Evolutionary conservation across 164 flowering plant species (phyloP), one percentile per base, ranked within the genome.

Genomic region (Aristolochia californica): DNA sequence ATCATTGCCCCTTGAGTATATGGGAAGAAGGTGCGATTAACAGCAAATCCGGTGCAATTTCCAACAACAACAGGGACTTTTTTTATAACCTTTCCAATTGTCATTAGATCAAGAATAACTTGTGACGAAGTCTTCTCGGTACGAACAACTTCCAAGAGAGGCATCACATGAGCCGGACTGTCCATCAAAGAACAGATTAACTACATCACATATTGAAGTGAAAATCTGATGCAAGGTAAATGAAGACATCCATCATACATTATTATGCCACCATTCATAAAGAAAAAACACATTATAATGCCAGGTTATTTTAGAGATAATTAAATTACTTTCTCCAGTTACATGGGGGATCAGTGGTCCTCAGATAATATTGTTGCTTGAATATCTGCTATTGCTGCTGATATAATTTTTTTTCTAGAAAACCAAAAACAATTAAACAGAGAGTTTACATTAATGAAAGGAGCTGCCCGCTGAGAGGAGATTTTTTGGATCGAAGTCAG

Each of bases 111-210:
- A 57, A 94, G 93, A 68, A 88, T 80, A 49, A 74, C 95, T 80
- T 90, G 99, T 13, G 97, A 73, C 49, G 97, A 88, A 44, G 97
- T 94, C 72, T 80, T 81, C 60, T 84, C 76, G 25, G 99, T 79
- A 26, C 93, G 83, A 24, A 94, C 89, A 55, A 90, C 83, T 69
- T 94, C 99, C 73, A 94, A 63, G 59, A 94, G 91, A 44, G 95
- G 95, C 99, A 94, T 93, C 68, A 90, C 73, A 75, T 94, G 99
- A 23, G 96, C 95, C 72, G 99, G 99, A 62, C 99, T 94, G 86
- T 70, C 58, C 57, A 75, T 65, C 13, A 68, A 55, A 68, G 24
- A 71, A 53, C 48, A 45, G 18, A 17, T 47, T 38, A 55, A 57
- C 20, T 28, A 28, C 34, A 34, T 34, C 40, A 34, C 11, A 34